Conservation (phyloP, 1,284 basidiomycete genomes). For the Heterobasidion irregulare region DNA sequence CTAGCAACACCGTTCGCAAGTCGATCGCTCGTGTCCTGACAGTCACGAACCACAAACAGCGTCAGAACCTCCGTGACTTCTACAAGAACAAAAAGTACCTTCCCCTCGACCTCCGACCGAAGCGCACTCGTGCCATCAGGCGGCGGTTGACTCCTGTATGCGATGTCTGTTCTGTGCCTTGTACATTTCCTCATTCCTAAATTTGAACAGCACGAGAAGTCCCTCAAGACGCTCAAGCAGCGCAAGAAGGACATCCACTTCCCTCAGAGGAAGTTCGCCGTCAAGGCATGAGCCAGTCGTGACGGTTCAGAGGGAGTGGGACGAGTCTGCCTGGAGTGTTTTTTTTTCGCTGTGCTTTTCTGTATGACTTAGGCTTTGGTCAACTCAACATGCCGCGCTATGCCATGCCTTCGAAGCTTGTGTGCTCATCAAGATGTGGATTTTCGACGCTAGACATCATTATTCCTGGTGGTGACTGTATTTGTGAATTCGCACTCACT, state of each 20-base stretch:
- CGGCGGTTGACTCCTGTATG: conserved; percentile 86
- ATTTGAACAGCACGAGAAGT: conserved; percentile 61
- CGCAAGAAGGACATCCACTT: conserved; percentile 93
- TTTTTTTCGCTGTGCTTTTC: conserved; percentile 17
- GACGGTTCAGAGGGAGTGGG: conserved; percentile 12
- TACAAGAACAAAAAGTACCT: conserved; percentile 98
- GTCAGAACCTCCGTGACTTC: conserved; percentile 94
- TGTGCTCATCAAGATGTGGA: background rate
- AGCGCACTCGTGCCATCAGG: conserved; percentile 99
- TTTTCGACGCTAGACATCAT: background rate
- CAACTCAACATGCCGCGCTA: conserved; percentile 5
- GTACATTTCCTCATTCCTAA: conserved; percentile 11
- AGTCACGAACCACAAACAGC: conserved; percentile 97
- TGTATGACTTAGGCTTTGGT: conserved; percentile 32
- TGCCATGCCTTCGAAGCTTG: conserved; percentile 4
- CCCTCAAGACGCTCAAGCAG: conserved; percentile 83
- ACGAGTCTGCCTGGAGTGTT: conserved; percentile 18
- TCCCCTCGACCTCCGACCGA: conserved; percentile 95
- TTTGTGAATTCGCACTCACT: no score
- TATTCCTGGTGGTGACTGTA: no score
- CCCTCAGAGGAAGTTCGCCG: conserved; percentile 77
- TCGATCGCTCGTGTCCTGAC: conserved; percentile 98
- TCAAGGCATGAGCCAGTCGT: conserved; percentile 59
- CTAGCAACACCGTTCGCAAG: conserved; percentile 94
- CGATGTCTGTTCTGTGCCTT: background rate